Base-by-base conservation (phyloP, 257 asterid species). In the Nicotiana undulata region DNA sequence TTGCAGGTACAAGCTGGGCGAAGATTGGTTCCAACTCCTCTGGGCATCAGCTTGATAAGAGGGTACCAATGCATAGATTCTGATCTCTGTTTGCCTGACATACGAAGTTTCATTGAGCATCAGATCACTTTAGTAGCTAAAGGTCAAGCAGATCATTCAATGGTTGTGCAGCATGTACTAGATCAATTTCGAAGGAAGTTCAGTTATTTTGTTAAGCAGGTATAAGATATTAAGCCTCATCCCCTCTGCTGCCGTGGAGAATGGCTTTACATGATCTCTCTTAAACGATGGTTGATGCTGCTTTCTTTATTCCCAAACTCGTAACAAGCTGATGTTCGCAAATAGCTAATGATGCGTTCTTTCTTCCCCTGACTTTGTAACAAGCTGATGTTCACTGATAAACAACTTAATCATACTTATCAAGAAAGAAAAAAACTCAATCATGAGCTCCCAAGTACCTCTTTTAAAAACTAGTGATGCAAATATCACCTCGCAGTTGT, bases 41-140 rank as follows among this genome's bases (percentile, higher is more conserved):
- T 94, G 83, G 98, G 98, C 80, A 88, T 94, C 91, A 94, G 97
- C 88, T 85, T 94, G 82, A 90, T 94, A 84, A 89, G 98, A 89
- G 98, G 98, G 79, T 94, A 94, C 85, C 98, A 94, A 72, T 86
- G 95, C 80, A 94, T 88, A 85, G 98, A 94, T 85, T 96, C 95
- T 51, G 98, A 94, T 90, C 91, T 94, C 82, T 90, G 95, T 83
- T 90, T 94, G 85, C 98, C 98, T 32, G 98, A 92, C 78, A 94
- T 94, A 81, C 92, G 98, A 60, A 88, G 98, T 88, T 94, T 94
- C 88, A 94, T 94, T 77, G 98, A 92, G 93, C 97, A 94, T 55
- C 97, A 94, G 84, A 92, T 94, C 81, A 78, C 88, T 74, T 96
- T 92, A n/a, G 95, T 94, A 63, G 98, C 97, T 80, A 94, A 92